Evolutionary conservation across 2,329 filamentous ascomycete genomes (phyloP).

Genomic region (Epichloe bromicola): DNA sequence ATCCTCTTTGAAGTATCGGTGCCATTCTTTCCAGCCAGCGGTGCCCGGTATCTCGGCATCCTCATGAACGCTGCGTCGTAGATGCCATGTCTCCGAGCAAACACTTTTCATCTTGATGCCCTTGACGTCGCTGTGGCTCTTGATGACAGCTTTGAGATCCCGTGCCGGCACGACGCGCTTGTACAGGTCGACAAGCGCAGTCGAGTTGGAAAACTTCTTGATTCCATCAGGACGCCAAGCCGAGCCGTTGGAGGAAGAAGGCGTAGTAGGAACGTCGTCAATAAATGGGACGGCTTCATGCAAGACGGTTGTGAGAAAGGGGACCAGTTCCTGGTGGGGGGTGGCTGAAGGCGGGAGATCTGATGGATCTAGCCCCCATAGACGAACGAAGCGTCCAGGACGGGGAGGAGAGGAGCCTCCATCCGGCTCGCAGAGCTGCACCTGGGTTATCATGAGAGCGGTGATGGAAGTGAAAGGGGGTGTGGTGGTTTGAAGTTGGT

Average conservation of each 20-base stretch:
- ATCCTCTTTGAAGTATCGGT: conserved; percentile 40
- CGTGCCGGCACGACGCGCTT: conserved; percentile 34
- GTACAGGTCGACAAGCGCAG: conserved; percentile 38
- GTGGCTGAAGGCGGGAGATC: conserved; percentile 33
- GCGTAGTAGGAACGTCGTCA: conserved; percentile 30
- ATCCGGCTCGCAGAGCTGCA: conserved; percentile 8
- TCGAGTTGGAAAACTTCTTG: conserved; percentile 36
- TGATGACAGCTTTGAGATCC: conserved; percentile 27
- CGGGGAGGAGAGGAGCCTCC: conserved; percentile 7
- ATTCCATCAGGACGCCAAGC: conserved; percentile 37
- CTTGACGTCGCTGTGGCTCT: conserved; percentile 17
- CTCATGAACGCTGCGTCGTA: conserved; percentile 48
- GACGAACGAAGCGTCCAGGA: conserved; percentile 36
- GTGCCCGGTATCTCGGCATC: conserved; percentile 37
- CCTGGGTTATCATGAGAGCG: background rate
- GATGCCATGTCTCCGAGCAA: conserved; percentile 46
- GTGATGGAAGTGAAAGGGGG: background rate
- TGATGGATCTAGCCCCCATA: conserved; percentile 35
- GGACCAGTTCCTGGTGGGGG: conserved; percentile 28
- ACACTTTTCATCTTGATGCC: conserved; percentile 10
- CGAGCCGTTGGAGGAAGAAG: conserved; percentile 4
- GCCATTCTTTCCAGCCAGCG: conserved; percentile 53
- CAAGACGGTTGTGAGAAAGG: conserved; percentile 40
- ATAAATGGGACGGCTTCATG: conserved; percentile 48
- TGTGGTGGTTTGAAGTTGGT: background rate